Evolutionary conservation across 2,329 filamentous ascomycete genomes (phyloP), one percentile per base, ranked within the genome.

Genomic region (Clarireedia paspali): DNA sequence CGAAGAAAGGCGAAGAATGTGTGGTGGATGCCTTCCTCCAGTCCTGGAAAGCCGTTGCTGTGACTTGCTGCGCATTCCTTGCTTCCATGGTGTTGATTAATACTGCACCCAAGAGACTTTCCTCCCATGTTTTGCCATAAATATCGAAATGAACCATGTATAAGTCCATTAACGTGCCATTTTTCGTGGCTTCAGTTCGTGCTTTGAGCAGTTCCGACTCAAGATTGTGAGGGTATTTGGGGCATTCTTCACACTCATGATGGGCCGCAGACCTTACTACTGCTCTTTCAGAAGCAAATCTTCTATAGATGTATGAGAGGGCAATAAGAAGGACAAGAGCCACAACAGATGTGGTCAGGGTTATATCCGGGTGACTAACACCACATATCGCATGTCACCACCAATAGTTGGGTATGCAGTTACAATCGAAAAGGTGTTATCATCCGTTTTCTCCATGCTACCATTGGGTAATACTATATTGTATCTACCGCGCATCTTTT

Each of bases 41-140:
- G 24, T 48, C 44, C 14, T 34, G 20, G 20, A 54, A 54, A 9
- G 9, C 36, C 10, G 47, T 12, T 48, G 51, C 15, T 9, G 36
- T 48, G 17, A 54, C 44, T 48, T 54, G 34, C 34, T 48, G 51
- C 6, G 47, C 24, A 14, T 54, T 54, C 6, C 51, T 26, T 42
- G 36, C 24, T 12, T 54, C 34, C 51, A 54, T 40, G 3, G 44
- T 54, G 27, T 54, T 54, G 30, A 54, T 48, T 4, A 54, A 40
- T 23, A 27, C 47, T 27, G 9, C 7, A 20, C 34, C 45, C 12
- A 40, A 14, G 10, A 30, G 47, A 10, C 27, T 4, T n/a, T 52
- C 40, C 12, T 52, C 27, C 51, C 44, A 54, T 54, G 23, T 48
- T 40, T 47, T 48, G 15, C 51, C 42, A 9, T 54, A 54, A 15